These are phyloP conservation scores for Bromus sterilis DNA, from an alignment of 176 grass and related monocot species.

Conservation along the genomic window DNA sequence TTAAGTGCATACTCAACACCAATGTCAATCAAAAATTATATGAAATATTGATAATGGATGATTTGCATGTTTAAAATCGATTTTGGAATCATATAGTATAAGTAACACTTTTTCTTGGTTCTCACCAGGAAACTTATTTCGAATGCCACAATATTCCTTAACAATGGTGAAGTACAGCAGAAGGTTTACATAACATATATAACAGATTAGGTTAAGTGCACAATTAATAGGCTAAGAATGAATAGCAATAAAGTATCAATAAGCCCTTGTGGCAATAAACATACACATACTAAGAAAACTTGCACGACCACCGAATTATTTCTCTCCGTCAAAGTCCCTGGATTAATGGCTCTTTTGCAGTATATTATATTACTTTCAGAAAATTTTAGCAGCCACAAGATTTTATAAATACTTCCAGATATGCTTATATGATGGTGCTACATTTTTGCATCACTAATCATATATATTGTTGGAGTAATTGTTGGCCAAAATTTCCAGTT, in stretches of 20 bases:
- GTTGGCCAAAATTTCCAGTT: background rate
- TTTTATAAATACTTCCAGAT: background rate
- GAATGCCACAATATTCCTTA: background rate
- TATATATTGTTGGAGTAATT: slow-evolving; percentile 3
- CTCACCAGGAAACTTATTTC: slow-evolving; percentile 1
- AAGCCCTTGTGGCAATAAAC: background rate
- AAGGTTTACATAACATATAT: background rate
- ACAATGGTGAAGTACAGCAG: too few species aligned
- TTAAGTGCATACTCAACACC: background rate
- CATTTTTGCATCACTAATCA: background rate
- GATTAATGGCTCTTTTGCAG: background rate
- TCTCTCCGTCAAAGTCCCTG: background rate
- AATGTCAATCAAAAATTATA: background rate
- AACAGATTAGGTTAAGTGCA: background rate
- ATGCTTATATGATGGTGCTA: background rate
- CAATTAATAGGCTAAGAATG: background rate
- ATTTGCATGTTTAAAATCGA: background rate
- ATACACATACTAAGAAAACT: background rate
- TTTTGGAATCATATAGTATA: background rate
- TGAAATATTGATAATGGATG: background rate
- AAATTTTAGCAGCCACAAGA: background rate
- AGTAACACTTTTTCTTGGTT: background rate
- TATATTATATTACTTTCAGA: too few species aligned
- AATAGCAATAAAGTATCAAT: background rate
- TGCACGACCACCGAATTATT: background rate